Evolutionary conservation across 306 rosid genomes (phyloP).

Genomic region (Erythrophleum fordii): DNA sequence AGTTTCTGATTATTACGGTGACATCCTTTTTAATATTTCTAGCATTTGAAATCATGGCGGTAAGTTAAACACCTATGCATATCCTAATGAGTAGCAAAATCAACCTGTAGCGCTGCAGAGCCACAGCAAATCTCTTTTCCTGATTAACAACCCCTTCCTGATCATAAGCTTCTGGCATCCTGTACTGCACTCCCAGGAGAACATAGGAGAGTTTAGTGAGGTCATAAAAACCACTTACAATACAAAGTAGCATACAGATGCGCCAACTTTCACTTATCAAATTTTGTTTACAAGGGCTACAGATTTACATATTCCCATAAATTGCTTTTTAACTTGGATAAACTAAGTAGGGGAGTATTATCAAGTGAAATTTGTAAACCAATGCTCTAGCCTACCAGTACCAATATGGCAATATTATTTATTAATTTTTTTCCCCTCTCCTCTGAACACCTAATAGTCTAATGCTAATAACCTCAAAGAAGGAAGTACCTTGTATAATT

Average conservation of each 20-base stretch:
- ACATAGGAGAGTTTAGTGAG: conserved; percentile 24
- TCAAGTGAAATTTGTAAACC: not conserved
- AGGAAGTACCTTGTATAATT: not conserved
- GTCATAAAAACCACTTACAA: not conserved
- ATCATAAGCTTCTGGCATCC: conserved; percentile 96
- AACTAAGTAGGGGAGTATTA: not conserved
- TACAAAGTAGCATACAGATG: not conserved
- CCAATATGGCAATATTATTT: not conserved
- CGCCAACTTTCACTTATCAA: conserved; percentile 32
- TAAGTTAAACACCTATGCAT: conserved; percentile 37
- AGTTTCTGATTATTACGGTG: not conserved
- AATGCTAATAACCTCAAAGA: not conserved
- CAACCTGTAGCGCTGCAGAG: conserved; percentile 68
- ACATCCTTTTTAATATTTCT: conserved; percentile 12
- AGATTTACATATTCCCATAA: not conserved
- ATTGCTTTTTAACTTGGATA: not conserved
- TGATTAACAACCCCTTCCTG: conserved; percentile 48
- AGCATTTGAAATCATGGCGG: conserved; percentile 22
- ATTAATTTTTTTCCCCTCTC: not conserved
- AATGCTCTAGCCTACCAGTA: not conserved
- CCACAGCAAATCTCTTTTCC: conserved; percentile 88
- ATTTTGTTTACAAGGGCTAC: not conserved
- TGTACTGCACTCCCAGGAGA: conserved; percentile 68
- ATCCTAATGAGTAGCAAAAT: conserved; percentile 2
- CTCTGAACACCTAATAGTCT: not conserved